Evolutionary conservation across 192 early-diverging fungal species (phyloP).

Genomic region (Chytriomyces sp.): DNA sequence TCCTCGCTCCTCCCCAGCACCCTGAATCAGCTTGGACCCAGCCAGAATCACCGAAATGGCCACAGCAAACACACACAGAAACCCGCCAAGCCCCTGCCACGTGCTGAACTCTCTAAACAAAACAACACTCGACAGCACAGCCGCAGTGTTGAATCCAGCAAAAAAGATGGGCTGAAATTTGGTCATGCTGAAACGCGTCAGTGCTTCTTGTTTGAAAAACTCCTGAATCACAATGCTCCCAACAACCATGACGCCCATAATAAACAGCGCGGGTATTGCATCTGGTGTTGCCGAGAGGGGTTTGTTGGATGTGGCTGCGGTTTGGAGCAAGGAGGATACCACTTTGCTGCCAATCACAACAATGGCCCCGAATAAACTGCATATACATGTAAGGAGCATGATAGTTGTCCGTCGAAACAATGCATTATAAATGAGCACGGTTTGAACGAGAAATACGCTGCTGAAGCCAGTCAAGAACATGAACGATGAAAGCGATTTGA

Average conservation of each 20-base stretch:
- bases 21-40: conserved; percentile 28
- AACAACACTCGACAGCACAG: conserved; percentile 29
- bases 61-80: conserved; percentile 28
- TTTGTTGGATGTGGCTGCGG: not conserved
- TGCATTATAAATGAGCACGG: conserved; percentile 29
- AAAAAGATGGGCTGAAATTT: conserved; percentile 44
- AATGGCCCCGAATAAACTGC: conserved; percentile 41
- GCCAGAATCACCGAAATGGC: conserved; percentile 35
- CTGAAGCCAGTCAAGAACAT: conserved; percentile 26
- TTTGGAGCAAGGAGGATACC: conserved; percentile 23
- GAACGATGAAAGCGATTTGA: conserved; percentile 13
- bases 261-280: conserved; percentile 25
- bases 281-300: conserved; percentile 15
- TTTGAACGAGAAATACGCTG: conserved; percentile 29
- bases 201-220: conserved; percentile 43
- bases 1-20: too few species aligned
- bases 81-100: conserved; percentile 13
- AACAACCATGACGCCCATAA: conserved; percentile 30
- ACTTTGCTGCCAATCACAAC: conserved; percentile 39
- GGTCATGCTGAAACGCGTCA: conserved; percentile 34
- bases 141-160: conserved; percentile 43
- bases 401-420: conserved; percentile 22
- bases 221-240: conserved; percentile 35
- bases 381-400: conserved; percentile 24
- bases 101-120: conserved; percentile 39